Evolutionary conservation across 2,329 filamentous ascomycete species (phyloP).

Genomic region (Cercospora brassicicola): DNA sequence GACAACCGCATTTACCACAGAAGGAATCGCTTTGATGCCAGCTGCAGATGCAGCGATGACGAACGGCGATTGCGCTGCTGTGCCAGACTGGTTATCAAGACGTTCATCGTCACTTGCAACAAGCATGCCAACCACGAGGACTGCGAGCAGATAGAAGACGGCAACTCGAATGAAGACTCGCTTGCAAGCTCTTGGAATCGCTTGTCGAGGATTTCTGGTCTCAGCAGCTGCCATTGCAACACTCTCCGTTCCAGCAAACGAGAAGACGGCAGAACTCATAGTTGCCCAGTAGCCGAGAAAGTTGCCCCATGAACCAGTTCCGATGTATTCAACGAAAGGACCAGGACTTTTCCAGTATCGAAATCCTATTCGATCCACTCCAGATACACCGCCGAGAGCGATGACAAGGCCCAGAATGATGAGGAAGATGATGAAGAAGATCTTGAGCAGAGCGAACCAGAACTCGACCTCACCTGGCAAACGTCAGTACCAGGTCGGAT

Average conservation of each 20-base stretch:
- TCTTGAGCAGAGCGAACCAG: slow-evolving; percentile 49
- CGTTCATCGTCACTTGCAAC: slow-evolving; percentile 44
- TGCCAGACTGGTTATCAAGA: slow-evolving; percentile 34
- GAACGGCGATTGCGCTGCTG: slow-evolving; percentile 51
- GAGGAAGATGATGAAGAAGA: slow-evolving; percentile 47
- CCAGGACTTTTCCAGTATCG: slow-evolving; percentile 48
- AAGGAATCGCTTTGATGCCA: slow-evolving; percentile 59
- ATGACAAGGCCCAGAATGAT: slow-evolving; percentile 48
- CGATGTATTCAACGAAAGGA: slow-evolving; percentile 46
- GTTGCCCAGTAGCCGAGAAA: slow-evolving; percentile 46
- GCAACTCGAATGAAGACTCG: slow-evolving; percentile 29
- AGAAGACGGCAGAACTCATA: slow-evolving; percentile 30
- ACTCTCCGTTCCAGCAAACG: slow-evolving; percentile 29
- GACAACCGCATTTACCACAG: slow-evolving; percentile 67
- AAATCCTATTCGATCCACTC: slow-evolving; percentile 46
- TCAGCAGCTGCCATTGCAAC: slow-evolving; percentile 33
- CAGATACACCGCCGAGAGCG: slow-evolving; percentile 46
- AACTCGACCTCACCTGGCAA: slow-evolving; percentile 45
- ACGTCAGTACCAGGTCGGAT: no score
- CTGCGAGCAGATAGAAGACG: slow-evolving; percentile 46
- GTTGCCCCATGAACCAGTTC: slow-evolving; percentile 38
- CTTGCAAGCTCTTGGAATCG: slow-evolving; percentile 30
- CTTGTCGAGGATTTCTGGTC: slow-evolving; percentile 30
- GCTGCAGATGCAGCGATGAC: slow-evolving; percentile 62
- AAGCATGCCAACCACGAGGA: slow-evolving; percentile 42